These are phyloP conservation scores for Aspergillus cejpii DNA, from an alignment of 2,329 filamentous ascomycete genomes.

Conservation along the genomic window DNA sequence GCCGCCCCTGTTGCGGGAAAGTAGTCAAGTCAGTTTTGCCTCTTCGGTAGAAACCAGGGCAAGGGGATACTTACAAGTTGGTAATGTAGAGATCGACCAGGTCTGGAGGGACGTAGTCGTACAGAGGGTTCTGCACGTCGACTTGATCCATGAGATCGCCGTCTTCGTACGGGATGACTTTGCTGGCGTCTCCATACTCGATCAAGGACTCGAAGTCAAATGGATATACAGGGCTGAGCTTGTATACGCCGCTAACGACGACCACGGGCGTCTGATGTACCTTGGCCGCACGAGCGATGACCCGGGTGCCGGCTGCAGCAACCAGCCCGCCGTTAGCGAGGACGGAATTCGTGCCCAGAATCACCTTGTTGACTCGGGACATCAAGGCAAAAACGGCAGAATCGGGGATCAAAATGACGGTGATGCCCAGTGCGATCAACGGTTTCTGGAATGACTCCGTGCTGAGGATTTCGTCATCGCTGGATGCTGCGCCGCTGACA, in stretches of 20 bases:
- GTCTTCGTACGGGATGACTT: conserved; percentile 69
- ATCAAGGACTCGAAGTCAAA: conserved; percentile 75
- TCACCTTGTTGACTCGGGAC: conserved; percentile 91
- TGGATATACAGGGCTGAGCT: conserved; percentile 82
- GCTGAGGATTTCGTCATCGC: conserved; percentile 45
- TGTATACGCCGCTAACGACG: conserved; percentile 85
- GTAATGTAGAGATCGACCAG: conserved; percentile 60
- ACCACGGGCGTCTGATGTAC: conserved; percentile 78
- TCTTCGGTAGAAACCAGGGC: background rate
- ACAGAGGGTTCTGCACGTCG: conserved; percentile 70
- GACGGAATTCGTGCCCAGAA: conserved; percentile 79
- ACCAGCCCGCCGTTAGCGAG: conserved; percentile 82
- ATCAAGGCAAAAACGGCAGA: conserved; percentile 87
- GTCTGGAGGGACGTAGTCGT: conserved; percentile 74
- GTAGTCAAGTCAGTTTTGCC: conserved; percentile 14
- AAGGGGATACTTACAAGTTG: conserved; percentile 57
- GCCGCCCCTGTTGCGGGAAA: conserved; percentile 45
- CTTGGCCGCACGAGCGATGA: conserved; percentile 77
- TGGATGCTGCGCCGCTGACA: conserved; percentile 49
- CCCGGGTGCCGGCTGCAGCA: conserved; percentile 72
- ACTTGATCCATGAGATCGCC: conserved; percentile 71
- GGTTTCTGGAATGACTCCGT: conserved; percentile 64
- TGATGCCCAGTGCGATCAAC: conserved; percentile 68
- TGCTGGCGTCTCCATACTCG: conserved; percentile 76
- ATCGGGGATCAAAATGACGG: conserved; percentile 76